These are phyloP conservation scores for Trichocomaceae sp. DNA, from an alignment of 2,329 filamentous ascomycete species.

Conservation along the genomic window DNA sequence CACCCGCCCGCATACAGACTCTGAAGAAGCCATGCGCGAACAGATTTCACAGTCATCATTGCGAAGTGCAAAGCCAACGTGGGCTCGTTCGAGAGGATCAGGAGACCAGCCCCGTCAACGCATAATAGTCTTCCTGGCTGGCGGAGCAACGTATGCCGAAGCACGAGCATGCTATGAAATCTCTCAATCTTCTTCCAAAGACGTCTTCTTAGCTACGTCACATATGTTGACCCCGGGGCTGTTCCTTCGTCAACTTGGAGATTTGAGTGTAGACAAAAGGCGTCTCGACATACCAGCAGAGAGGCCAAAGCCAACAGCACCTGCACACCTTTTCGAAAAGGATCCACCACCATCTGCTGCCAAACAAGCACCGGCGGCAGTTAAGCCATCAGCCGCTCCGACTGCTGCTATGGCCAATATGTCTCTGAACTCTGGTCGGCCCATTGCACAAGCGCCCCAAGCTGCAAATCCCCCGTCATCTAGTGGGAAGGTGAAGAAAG, in stretches of 20 bases:
- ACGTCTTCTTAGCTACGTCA: conserved; percentile 81
- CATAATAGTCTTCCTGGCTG: conserved; percentile 89
- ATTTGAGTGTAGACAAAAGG: conserved; percentile 68
- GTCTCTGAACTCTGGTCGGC: conserved; percentile 30
- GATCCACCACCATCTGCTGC: conserved; percentile 45
- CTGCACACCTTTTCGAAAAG: conserved; percentile 77
- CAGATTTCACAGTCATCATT: conserved; percentile 65
- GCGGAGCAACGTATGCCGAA: conserved; percentile 90
- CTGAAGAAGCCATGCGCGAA: conserved; percentile 39
- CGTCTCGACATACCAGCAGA: conserved; percentile 76
- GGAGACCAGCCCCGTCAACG: conserved; percentile 78
- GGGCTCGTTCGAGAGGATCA: conserved; percentile 75
- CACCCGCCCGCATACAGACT: conserved; percentile 54
- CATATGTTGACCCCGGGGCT: conserved; percentile 86
- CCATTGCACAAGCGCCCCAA: conserved; percentile 23
- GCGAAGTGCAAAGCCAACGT: conserved; percentile 86
- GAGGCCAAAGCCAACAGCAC: conserved; percentile 70
- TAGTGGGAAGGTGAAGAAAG: conserved; percentile 46
- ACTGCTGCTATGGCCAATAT: conserved; percentile 31
- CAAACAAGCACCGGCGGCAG: conserved; percentile 19
- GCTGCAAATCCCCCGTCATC: conserved; percentile 16
- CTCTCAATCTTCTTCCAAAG: conserved; percentile 63
- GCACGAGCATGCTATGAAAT: conserved; percentile 83
- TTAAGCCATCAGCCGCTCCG: conserved; percentile 11
- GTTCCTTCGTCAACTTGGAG: conserved; percentile 75